Base-by-base conservation (phyloP, 768 basidiomycete genomes). In the Lyophyllum decastes region DNA sequence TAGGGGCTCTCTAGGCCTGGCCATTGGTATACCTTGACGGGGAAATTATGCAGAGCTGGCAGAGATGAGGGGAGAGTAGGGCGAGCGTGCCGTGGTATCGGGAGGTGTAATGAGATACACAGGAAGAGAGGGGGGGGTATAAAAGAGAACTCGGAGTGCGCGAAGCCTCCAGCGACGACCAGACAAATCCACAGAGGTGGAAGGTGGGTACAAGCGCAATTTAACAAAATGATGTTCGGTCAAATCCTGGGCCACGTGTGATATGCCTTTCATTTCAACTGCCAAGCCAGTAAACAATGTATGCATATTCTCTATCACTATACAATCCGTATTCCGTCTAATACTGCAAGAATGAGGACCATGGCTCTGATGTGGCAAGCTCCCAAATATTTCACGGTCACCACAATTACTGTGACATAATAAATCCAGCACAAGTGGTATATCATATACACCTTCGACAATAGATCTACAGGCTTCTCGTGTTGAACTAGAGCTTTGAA, bases 1-100 rank as follows among this genome's bases (percentile, higher is more conserved):
- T 38, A 84, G 78, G 57, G 75, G 81, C 57, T 82, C 82, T 67
- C 80, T 78, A 52, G 72, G 75, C 61, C 77, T 78, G 25, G 78
- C 68, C 73, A 79, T 76, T 62, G 45, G 33, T 52, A 22, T 30
- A 17, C 6, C 16, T 30, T 10, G 30, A 38, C 35, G 4, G 16
- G 19, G 22, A 55, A 38, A 59, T 27, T 22, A 49, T 46, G 61
- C 48, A 56, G 22, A 56, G 44, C 40, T 50, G 52, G 52, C 55
- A 33, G 14, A 48, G 54, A 48, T 21, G 54, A 47, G 7, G 33
- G 44, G 48, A 41, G 26, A 57, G 22, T 41, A 43, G 21, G 25
- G 2, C 33, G 12, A 17, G 12, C 17, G 12, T 49, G 33, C 7
- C 33, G 12, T 33, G 47, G 47, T 30, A 40, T 62, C 38, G 26